These are phyloP conservation scores for Trifolium pratense DNA, from an alignment of 306 rosid species.

Conservation along the genomic window DNA sequence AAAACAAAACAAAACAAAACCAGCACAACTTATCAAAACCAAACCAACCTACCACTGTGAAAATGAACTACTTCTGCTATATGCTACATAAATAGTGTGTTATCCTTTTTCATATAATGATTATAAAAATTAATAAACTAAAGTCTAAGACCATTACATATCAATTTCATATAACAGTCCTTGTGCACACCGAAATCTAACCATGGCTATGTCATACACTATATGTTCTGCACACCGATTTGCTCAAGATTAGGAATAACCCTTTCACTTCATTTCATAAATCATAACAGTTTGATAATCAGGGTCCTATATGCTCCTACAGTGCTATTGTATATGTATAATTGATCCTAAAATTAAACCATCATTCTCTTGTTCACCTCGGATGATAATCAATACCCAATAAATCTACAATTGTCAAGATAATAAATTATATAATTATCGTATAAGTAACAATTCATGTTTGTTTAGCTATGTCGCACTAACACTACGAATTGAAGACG, in stretches of 20 bases:
- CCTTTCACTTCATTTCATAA: too few species aligned
- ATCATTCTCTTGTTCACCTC: constrained; percentile 18
- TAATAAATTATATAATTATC: not conserved
- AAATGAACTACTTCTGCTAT: not conserved
- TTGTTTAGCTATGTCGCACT: not conserved
- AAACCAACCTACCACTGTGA: not conserved
- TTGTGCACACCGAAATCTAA: not conserved
- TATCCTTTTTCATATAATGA: not conserved
- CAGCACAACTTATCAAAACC: not conserved
- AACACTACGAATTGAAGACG: not conserved
- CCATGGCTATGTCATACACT: not conserved
- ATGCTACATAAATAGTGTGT: not conserved
- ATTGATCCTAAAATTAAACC: constrained; percentile 23
- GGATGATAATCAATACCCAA: not conserved
- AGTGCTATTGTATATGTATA: not conserved
- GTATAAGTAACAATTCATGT: not conserved
- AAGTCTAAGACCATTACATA: not conserved
- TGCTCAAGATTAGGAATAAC: too few species aligned
- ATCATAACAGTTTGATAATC: too few species aligned
- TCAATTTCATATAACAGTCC: too few species aligned
- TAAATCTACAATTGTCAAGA: not conserved
- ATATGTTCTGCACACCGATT: not conserved
- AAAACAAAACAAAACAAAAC: constrained; percentile 2
- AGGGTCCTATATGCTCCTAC: not conserved
- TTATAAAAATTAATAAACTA: not conserved